Conservation (phyloP, 306 rosid genomes). For the Acacia acuminata region DNA sequence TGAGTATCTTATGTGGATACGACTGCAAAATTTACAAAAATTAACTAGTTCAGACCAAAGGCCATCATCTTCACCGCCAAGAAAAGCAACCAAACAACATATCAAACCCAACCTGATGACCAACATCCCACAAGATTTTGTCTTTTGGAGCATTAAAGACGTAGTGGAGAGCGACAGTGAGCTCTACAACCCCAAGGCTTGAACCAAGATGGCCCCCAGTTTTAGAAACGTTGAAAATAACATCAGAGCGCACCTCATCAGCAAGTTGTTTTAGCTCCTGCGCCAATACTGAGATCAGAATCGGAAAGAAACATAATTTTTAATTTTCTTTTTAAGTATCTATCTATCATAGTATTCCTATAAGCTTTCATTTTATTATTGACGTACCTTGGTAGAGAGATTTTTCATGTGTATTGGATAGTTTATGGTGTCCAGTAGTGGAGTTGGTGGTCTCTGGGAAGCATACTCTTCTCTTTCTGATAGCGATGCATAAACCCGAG, state of each 20-base stretch:
- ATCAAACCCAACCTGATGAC: slow-evolving; percentile 74
- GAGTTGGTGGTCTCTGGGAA: slow-evolving; percentile 87
- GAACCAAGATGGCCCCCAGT: slow-evolving; percentile 99
- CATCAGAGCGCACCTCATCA: slow-evolving; percentile 91
- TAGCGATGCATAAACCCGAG: slow-evolving; percentile 70
- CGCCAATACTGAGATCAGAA: slow-evolving; percentile 14
- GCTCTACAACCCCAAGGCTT: slow-evolving; percentile 95
- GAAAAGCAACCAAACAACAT: slow-evolving; percentile 13
- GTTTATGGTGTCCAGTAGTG: slow-evolving; percentile 84
- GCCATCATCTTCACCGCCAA: background rate
- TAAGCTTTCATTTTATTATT: background rate
- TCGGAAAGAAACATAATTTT: background rate
- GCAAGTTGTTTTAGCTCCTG: slow-evolving; percentile 92
- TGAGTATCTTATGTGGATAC: slow-evolving; percentile 93
- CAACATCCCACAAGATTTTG: slow-evolving; percentile 94
- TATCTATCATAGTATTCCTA: background rate
- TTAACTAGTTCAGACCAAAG: slow-evolving; percentile 3
- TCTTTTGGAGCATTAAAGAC: slow-evolving; percentile 91
- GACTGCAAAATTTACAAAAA: slow-evolving; percentile 54
- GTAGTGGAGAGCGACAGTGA: slow-evolving; percentile 94
- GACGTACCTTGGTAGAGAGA: slow-evolving; percentile 77
- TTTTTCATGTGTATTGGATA: slow-evolving; percentile 97
- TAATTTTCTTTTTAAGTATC: background rate
- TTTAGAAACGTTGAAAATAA: slow-evolving; percentile 89
- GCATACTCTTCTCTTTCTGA: slow-evolving; percentile 75